phyloP scores from a whole-genome alignment of 345 rosid species.

The Syzygium aromaticum region DNA sequence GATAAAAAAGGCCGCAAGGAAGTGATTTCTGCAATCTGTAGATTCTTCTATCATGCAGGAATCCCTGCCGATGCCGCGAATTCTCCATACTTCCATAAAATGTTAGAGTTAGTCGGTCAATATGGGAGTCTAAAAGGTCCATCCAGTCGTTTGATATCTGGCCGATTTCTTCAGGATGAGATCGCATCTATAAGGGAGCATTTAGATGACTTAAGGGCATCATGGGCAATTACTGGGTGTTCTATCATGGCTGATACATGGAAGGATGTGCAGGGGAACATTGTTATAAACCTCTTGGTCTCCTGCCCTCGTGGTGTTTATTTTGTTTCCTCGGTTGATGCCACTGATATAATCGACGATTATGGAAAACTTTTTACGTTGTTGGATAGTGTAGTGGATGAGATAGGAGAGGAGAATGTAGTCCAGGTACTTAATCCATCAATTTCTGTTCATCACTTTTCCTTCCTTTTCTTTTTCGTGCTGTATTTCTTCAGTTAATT shows the following conservation, averaged over 20 bases:
- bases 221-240: conserved; percentile 52
- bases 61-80: conserved; percentile 41
- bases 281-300: conserved; percentile 45
- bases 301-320: conserved; percentile 55
- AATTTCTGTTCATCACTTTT: neutral
- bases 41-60: conserved; percentile 57
- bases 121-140: conserved; percentile 42
- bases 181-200: conserved; percentile 24
- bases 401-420: conserved; percentile 66
- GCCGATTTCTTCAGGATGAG: conserved; percentile 46
- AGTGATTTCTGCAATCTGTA: conserved; percentile 44
- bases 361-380: conserved; percentile 37
- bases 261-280: conserved; percentile 54
- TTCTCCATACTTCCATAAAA: conserved; percentile 46
- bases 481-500: neutral
- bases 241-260: conserved; percentile 60
- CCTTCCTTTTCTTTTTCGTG: neutral
- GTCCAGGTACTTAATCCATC: conserved; percentile 35
- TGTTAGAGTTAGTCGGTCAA: conserved; percentile 54
- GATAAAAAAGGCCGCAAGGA: conserved; percentile 36
- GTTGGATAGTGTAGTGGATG: conserved; percentile 65
- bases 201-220: conserved; percentile 28
- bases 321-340: conserved; percentile 61
- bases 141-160: conserved; percentile 32
- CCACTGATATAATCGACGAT: conserved; percentile 46